Conservation (phyloP, 2,329 filamentous ascomycete species). For the Fusarium annulatum region DNA sequence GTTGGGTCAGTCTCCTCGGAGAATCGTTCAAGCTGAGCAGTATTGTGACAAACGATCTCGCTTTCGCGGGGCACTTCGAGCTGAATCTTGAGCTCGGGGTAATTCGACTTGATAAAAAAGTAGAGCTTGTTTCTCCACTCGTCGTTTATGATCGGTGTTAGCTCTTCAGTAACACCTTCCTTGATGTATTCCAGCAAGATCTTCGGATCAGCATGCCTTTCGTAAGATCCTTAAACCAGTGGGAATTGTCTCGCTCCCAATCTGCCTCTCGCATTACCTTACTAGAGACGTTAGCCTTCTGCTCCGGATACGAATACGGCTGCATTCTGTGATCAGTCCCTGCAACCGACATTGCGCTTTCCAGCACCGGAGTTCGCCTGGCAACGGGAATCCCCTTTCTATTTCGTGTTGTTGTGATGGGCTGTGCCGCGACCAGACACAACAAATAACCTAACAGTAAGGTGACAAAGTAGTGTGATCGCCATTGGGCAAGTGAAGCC, state of each 20-base stretch:
- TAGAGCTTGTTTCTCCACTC: neutral
- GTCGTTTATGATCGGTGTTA: neutral
- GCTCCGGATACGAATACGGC: no score
- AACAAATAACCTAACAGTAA: accelerated
- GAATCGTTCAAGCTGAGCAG: no score
- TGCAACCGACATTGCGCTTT: neutral
- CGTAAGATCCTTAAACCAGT: neutral
- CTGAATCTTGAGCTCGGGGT: neutral
- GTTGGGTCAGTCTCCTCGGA: accelerated
- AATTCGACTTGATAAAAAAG: neutral
- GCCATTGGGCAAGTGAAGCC: no score
- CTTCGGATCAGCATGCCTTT: neutral
- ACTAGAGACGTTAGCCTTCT: accelerated
- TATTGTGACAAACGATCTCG: neutral
- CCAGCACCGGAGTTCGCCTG: neutral
- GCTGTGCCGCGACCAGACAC: neutral
- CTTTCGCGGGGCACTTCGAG: neutral
- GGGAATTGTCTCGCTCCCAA: neutral
- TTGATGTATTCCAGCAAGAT: no score
- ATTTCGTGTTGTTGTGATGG: no score
- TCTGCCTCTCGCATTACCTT: neutral
- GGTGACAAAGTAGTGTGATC: no score
- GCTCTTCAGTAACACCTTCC: neutral
- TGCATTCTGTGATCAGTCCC: accelerated
- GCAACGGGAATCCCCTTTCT: neutral